Percentiles rank a stretch among this genome's conserved stretches.
phyloP scores from a whole-genome alignment of 2,329 filamentous ascomycete genomes.

The Cladophialophora exuberans region DNA sequence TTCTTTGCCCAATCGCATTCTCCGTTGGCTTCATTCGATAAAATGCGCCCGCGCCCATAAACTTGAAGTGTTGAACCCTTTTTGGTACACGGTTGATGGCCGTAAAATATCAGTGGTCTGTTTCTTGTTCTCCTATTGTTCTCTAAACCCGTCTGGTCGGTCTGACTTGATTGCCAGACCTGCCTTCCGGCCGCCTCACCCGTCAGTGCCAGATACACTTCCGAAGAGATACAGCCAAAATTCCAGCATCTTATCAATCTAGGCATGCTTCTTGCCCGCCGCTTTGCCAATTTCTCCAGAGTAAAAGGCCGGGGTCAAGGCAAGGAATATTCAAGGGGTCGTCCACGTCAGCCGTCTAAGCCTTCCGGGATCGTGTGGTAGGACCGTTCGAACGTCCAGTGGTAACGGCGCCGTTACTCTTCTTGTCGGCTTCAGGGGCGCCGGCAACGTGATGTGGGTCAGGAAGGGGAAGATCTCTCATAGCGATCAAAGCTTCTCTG shows the following conservation, averaged over 20 bases:
- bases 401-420: conserved; percentile 40
- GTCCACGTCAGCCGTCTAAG: conserved; percentile 37
- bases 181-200: no score
- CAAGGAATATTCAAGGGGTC: conserved; percentile 21
- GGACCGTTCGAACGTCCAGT: conserved; percentile 46
- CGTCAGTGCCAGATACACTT: no score
- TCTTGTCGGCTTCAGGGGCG: conserved; percentile 25
- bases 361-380: conserved; percentile 52
- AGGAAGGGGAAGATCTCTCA: conserved; percentile 71
- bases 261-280: not conserved
- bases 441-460: conserved; percentile 30
- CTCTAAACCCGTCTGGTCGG: no score
- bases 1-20: not conserved
- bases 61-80: not conserved
- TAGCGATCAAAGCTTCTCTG: conserved; percentile 83
- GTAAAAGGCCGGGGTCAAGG: not conserved
- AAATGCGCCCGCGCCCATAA: conserved; percentile 2
- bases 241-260: no score
- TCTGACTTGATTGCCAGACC: no score
- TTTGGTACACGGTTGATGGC: not conserved
- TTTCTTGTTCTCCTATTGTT: no score
- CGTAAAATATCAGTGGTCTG: no score
- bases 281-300: conserved; percentile 6
- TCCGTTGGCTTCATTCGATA: not conserved
- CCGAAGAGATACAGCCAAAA: no score